Evolutionary conservation across 2,329 filamentous ascomycete species (phyloP).

Genomic region (Ophiostoma tasmaniense): DNA sequence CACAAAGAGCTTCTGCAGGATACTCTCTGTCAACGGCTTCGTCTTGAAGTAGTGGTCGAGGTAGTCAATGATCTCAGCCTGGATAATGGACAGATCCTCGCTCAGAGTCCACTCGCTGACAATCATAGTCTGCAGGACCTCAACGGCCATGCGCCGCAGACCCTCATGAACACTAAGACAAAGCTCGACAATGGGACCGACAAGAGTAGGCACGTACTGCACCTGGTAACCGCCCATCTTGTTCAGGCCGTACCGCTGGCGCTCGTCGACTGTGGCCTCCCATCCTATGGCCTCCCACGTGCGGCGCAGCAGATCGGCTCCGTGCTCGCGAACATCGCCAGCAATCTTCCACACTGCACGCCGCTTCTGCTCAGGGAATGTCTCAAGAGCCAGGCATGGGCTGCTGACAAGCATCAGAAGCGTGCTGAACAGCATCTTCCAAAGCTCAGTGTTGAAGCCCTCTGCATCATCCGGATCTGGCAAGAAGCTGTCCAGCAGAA

Average conservation of each 20-base stretch:
- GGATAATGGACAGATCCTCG: conserved; percentile 81
- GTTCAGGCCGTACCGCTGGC: conserved; percentile 63
- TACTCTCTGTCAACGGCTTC: conserved; percentile 77
- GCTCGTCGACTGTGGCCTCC: conserved; percentile 79
- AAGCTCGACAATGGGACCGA: conserved; percentile 84
- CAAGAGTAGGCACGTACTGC: conserved; percentile 88
- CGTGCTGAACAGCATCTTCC: conserved; percentile 88
- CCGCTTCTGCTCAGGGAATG: conserved; percentile 93
- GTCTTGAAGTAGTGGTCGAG: conserved; percentile 84
- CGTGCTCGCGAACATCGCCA: conserved; percentile 86
- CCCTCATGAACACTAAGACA: conserved; percentile 94
- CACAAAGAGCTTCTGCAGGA: conserved; percentile 88
- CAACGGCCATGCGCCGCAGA: conserved; percentile 78
- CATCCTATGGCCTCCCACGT: conserved; percentile 96
- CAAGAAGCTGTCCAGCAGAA: conserved; percentile 74
- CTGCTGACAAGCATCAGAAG: conserved; percentile 84
- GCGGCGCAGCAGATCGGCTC: conserved; percentile 72
- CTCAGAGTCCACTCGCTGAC: conserved; percentile 96
- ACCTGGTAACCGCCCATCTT: conserved; percentile 96
- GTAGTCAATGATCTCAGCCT: conserved; percentile 94
- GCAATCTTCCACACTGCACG: conserved; percentile 98
- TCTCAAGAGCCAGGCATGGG: conserved; percentile 81
- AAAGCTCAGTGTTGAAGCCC: conserved; percentile 83
- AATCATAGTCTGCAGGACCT: conserved; percentile 95
- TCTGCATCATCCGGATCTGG: conserved; percentile 88